Conservation (phyloP, 768 basidiomycete species). For the Tricholoma hemisulphureum region DNA sequence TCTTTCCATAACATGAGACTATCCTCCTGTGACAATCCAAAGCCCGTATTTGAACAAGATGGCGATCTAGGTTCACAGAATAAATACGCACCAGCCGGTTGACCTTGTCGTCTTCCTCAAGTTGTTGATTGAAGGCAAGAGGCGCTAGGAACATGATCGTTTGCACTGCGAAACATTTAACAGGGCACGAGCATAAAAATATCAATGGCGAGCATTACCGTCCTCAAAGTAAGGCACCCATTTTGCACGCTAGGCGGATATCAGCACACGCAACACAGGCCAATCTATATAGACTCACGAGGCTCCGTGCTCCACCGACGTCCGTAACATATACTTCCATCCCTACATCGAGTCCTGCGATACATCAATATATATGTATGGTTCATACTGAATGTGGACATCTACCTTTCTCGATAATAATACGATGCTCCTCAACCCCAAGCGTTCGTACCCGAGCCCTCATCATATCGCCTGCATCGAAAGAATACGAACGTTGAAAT, state of each 20-base stretch:
- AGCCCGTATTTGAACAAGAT: background rate
- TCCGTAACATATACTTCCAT: conserved; percentile 69
- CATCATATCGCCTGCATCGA: conserved; percentile 60
- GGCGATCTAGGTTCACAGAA: background rate
- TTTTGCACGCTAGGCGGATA: conserved; percentile 46
- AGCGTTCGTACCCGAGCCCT: conserved; percentile 71
- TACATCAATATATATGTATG: background rate
- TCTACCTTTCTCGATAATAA: conserved; percentile 56
- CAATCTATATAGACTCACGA: conserved; percentile 29
- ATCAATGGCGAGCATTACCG: conserved; percentile 30
- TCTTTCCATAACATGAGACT: conserved; percentile 71
- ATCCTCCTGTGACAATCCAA: conserved; percentile 50
- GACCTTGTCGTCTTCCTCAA: conserved; percentile 64
- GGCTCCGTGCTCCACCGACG: conserved; percentile 62
- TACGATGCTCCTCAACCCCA: conserved; percentile 71
- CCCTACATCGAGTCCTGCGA: conserved; percentile 35
- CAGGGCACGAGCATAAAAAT: background rate
- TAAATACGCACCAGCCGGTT: conserved; percentile 53
- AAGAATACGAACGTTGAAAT: conserved; percentile 3
- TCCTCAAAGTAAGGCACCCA: conserved; percentile 83
- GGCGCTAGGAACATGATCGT: conserved; percentile 85
- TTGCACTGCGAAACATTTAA: conserved; percentile 43
- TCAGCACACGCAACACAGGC: background rate
- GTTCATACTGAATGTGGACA: background rate
- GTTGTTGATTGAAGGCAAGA: conserved; percentile 67